Evolutionary conservation across 768 basidiomycete species (phyloP), one percentile per base, ranked within the genome.

Genomic region (Cystoderma amianthinum): DNA sequence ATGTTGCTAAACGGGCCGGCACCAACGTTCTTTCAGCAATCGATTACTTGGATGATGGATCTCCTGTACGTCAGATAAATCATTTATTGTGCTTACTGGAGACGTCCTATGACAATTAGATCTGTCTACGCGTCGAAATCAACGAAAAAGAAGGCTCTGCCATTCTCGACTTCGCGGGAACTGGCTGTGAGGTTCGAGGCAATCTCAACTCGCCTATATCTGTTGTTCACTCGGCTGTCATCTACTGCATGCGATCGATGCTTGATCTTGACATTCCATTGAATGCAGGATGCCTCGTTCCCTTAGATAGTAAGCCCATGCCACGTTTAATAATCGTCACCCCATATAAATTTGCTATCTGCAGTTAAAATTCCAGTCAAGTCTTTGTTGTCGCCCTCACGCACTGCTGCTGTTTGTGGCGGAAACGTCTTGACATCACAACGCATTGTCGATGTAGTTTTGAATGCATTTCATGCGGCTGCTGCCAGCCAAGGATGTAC

Each of bases 401-500:
- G 78, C 33, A 92, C 87, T 0, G 89, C 87, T 7, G 94, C 93
- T 0, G 91, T 95, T 4, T 94, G 91, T 48, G 92, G 87, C 21
- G 93, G 93, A 9, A 97, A 96, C 55, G 91, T 94, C 2, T 65
- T 90, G 34, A 93, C 91, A 3, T 87, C 83, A 4, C 93, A 95
- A 55, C 73, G 94, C n/a, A 88, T 95, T 34, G 89, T 94, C 2
- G 94, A 97, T 55, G 91, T 94, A 2, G 86, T 97, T 23, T 66
- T 97, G 24, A 90, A 86, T 57, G 92, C 93, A 0, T 96, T 97
- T 68, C 76, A 85, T 51, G 92, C 90, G 2, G 84, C 82, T 36
- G 91, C 92, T 13, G 94, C 92, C 0, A 90, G 87, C 52, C 93
- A 96, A 57, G 94, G 94, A 1, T 90, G 89, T 53, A 93, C 89